Conservation (phyloP, 306 rosid genomes). For the Dicorynia guianensis region DNA sequence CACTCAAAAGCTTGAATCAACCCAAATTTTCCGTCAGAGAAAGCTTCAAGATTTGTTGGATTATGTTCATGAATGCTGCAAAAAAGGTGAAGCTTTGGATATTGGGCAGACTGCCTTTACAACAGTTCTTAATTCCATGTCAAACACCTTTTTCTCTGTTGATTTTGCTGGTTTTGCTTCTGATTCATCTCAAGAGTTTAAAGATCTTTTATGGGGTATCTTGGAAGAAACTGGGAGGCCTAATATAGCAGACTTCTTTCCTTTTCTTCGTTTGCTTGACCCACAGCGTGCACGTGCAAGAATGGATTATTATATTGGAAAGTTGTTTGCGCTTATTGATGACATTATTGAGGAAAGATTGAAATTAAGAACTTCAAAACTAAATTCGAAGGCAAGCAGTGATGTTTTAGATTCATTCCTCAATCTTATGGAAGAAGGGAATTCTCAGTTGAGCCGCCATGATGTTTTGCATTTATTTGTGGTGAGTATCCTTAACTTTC, state of each 20-base stretch:
- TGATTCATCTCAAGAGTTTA: conserved; percentile 16
- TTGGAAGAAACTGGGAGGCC: conserved; percentile 21
- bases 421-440: neutral
- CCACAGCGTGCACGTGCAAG: conserved; percentile 33
- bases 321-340: conserved; percentile 16
- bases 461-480: conserved; percentile 37
- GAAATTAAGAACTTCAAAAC: neutral
- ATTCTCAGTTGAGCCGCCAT: conserved; percentile 24
- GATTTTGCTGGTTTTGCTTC: conserved; percentile 29
- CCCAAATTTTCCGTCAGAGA: neutral
- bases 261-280: conserved; percentile 35
- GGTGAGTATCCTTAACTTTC: conserved; percentile 12
- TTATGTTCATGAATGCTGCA: neutral
- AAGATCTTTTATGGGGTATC: neutral
- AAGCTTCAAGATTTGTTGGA: conserved; percentile 22
- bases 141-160: conserved; percentile 41
- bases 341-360: conserved; percentile 27
- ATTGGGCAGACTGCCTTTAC: conserved; percentile 39
- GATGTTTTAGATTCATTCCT: conserved; percentile 38
- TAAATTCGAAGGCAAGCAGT: neutral
- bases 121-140: conserved; percentile 27
- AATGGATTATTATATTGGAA: conserved; percentile 21
- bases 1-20: conserved; percentile 20
- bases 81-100: conserved; percentile 23
- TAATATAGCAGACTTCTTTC: conserved; percentile 37